Evolutionary conservation across 768 basidiomycete species (phyloP).

Genomic region (Podaxis pistillaris): DNA sequence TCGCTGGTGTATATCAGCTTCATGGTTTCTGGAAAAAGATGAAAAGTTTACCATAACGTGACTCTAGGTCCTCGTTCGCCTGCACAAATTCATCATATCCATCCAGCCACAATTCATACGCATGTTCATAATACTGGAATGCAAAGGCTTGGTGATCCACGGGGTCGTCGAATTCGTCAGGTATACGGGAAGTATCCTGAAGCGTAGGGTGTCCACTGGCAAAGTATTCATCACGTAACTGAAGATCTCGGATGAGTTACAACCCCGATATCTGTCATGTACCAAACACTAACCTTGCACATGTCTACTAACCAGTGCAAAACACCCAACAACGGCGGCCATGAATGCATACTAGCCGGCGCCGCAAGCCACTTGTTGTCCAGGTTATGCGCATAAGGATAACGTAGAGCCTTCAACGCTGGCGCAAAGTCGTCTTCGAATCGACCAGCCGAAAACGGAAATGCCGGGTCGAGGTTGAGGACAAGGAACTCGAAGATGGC

Average conservation of each 20-base stretch:
- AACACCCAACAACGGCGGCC: constrained; percentile 86
- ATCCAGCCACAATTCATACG: constrained; percentile 69
- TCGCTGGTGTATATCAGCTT: constrained; percentile 40
- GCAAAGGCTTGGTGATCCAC: constrained; percentile 75
- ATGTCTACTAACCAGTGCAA: constrained; percentile 91
- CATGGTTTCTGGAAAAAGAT: background rate
- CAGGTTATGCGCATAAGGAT: constrained; percentile 77
- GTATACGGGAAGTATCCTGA: constrained; percentile 57
- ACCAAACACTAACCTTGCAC: constrained; percentile 62
- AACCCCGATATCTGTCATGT: background rate
- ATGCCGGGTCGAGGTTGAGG: constrained; percentile 66
- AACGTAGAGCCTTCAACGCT: constrained; percentile 71
- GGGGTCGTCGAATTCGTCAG: constrained; percentile 74
- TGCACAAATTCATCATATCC: constrained; percentile 68
- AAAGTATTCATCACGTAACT: constrained; percentile 47
- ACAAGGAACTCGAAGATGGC: constrained; percentile 81
- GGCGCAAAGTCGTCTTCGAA: constrained; percentile 83
- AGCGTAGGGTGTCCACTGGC: constrained; percentile 66
- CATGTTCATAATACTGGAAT: constrained; percentile 68
- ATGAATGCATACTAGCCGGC: constrained; percentile 88
- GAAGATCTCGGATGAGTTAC: constrained; percentile 13
- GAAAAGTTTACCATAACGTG: constrained; percentile 63
- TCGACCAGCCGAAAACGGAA: constrained; percentile 44
- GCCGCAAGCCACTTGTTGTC: constrained; percentile 87
- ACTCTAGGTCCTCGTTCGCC: constrained; percentile 67